Base-by-base conservation (phyloP, 177 flowering plant species). In the Vitis hybrid region DNA sequence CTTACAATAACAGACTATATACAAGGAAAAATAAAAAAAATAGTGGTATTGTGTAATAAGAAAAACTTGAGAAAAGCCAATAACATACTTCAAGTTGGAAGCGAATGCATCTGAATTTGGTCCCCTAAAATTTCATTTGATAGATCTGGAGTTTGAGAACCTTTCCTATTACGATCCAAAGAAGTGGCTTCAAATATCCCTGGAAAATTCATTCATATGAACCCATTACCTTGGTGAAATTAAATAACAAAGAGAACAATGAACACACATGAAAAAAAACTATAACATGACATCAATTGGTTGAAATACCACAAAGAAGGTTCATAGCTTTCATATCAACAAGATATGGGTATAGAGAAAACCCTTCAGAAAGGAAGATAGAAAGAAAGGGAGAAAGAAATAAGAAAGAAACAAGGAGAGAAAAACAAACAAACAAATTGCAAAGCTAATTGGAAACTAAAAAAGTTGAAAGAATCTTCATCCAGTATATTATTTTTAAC, bases 141-240 rank as follows among this genome's bases (percentile, higher is more conserved):
- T 61, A 74, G 69, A 66, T 86, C 91, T 52, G 81, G 63, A 71
- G 62, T 78, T 52, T 78, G 86, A 66, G 89, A 73, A 71, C 81
- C 88, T 85, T 82, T 90, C 77, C 73, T 85, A 31, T 54, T 53
- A 17, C 83, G 93, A 15, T 88, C 98, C 81, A 95, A 67, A 71
- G 98, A 82, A 70, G 99, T 93, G 51, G 97, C 97, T 81, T 88
- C 91, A 75, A 78, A 84, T 78, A 95, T 95, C 69, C 99, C 99
- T 93, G 59, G 67, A 73, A 64, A 71, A 73, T 69, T 57, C 57
- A 67, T 19, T 62, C 44, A 54, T 0, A 54, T 61, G 18, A 9
- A 58, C 13, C 51, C 14, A 22, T 14, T 24, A 62, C 62, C 51
- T 54, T 9, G 10, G 5, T 50, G 24, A 24, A 53, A 50, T 53